These are phyloP conservation scores for Tothia fuscella DNA, from an alignment of 2,329 filamentous ascomycete species.

Conservation along the genomic window DNA sequence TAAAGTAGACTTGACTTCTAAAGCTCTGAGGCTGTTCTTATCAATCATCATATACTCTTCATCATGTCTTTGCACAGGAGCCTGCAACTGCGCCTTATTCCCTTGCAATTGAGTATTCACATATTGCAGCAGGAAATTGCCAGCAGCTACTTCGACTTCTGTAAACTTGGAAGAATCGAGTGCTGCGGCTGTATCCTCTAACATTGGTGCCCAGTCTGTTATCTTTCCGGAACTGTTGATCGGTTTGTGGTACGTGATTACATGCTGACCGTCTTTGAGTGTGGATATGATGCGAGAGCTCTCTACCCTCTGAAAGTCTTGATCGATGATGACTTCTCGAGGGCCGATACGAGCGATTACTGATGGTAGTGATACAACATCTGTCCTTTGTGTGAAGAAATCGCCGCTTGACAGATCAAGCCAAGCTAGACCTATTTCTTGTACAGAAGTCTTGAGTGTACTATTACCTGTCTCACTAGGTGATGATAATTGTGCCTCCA, in stretches of 20 bases:
- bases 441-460: constrained; percentile 15
- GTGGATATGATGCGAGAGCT: constrained; percentile 50
- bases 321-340: constrained; percentile 69
- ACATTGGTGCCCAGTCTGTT: constrained; percentile 59
- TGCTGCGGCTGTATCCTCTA: constrained; percentile 58
- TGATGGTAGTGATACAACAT: constrained; percentile 60
- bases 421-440: constrained; percentile 64
- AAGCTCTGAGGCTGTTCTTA: constrained; percentile 74
- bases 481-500: constrained; percentile 18
- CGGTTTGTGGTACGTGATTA: constrained; percentile 58
- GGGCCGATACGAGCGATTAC: constrained; percentile 73
- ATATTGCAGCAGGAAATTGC: constrained; percentile 72
- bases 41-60: constrained; percentile 82
- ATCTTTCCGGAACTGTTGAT: constrained; percentile 34
- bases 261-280: constrained; percentile 62
- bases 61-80: constrained; percentile 61
- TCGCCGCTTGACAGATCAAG: constrained; percentile 89
- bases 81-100: constrained; percentile 67
- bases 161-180: constrained; percentile 48
- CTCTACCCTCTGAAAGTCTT: constrained; percentile 40
- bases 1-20: constrained; percentile 82
- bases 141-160: constrained; percentile 59
- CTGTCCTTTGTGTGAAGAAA: constrained; percentile 74
- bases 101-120: constrained; percentile 66
- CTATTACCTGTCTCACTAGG: constrained; percentile 9